phyloP scores from a whole-genome alignment of 2,329 filamentous ascomycete genomes.

The Fusarium newnesense region DNA sequence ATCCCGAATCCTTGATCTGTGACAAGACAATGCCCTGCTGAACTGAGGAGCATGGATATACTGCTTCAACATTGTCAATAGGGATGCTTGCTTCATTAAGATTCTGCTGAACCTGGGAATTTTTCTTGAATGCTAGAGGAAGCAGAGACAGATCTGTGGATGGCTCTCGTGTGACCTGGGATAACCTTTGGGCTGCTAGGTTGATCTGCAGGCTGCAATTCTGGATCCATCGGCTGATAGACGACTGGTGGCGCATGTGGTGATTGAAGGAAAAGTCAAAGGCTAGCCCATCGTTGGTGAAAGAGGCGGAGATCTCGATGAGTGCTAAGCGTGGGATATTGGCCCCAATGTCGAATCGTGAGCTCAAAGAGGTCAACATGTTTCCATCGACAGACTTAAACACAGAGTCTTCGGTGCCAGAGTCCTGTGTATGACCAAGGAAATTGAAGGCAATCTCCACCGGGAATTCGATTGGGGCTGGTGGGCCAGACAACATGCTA shows the following conservation, averaged over 20 bases:
- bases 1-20: slow-evolving; percentile 24
- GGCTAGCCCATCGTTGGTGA: background rate
- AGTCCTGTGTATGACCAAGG: slow-evolving; percentile 22
- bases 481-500: background rate
- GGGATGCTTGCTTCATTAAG: background rate
- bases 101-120: background rate
- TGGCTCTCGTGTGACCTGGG: background rate
- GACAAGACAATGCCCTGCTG: slow-evolving; percentile 39
- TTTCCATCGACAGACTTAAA: slow-evolving; percentile 7
- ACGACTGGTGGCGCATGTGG: slow-evolving; percentile 2
- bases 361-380: slow-evolving; percentile 13
- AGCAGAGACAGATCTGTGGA: slow-evolving; percentile 13
- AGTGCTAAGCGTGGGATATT: slow-evolving; percentile 28
- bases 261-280: slow-evolving; percentile 26
- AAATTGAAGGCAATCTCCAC: slow-evolving; percentile 37
- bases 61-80: slow-evolving; percentile 8
- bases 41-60: slow-evolving; percentile 36
- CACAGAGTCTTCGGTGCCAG: background rate
- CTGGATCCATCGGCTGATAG: background rate
- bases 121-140: slow-evolving; percentile 1
- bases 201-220: background rate
- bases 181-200: background rate
- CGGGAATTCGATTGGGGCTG: background rate
- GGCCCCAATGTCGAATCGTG: slow-evolving; percentile 14
- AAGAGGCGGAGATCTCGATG: slow-evolving; percentile 29